These are phyloP conservation scores for Eucalyptus fibrosa DNA, from an alignment of 345 rosid genomes.

Conservation along the genomic window DNA sequence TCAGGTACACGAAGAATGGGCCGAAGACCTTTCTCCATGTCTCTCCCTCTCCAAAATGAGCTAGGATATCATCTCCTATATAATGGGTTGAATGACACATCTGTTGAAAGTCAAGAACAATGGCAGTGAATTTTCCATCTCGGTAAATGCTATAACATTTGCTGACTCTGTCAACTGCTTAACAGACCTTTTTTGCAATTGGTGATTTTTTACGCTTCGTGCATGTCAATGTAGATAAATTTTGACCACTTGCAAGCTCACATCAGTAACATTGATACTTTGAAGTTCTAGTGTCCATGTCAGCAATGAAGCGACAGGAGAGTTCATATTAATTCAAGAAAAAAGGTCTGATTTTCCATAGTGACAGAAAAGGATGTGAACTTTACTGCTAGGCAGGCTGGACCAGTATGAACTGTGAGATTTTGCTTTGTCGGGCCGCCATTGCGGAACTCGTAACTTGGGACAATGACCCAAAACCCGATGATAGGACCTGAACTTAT, in stretches of 20 bases:
- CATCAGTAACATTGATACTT: neutral
- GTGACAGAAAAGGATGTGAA: neutral
- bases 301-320: neutral
- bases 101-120: neutral
- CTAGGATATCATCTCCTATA: conserved; percentile 12
- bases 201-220: neutral
- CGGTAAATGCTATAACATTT: neutral
- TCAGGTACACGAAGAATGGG: conserved; percentile 24
- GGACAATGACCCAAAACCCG: conserved; percentile 25
- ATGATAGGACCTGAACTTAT: conserved; percentile 13
- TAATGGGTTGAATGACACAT: conserved; percentile 20
- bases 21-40: conserved; percentile 31
- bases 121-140: neutral
- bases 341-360: neutral
- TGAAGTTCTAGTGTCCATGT: neutral
- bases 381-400: conserved; percentile 21
- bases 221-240: neutral
- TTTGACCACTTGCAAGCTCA: neutral
- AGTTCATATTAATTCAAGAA: neutral
- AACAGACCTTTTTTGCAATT: neutral
- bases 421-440: conserved; percentile 33
- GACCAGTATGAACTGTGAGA: conserved; percentile 21
- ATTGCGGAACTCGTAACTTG: conserved; percentile 24
- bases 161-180: neutral
- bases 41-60: conserved; percentile 23